Base-by-base conservation (phyloP, 129 eudicot species). In the Erigeron canadensis region DNA sequence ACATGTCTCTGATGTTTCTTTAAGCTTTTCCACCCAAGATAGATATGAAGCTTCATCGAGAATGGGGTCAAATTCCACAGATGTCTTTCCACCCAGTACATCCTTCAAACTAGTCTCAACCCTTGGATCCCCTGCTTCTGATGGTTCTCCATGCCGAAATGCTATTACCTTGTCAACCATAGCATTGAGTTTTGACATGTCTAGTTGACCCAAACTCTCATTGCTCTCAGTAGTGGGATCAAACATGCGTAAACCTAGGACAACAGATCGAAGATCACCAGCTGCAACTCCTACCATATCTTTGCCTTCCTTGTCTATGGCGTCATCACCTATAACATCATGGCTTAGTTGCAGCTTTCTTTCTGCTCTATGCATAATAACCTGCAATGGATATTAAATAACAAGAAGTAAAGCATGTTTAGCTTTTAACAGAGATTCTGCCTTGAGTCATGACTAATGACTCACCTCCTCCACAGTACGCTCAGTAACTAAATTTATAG, bases 301-400 rank as follows among this genome's bases (percentile, higher is more conserved):
- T 70, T 80, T 90, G 70, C 81, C 86, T 67, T 81, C 89, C 8
- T 50, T 77, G 59, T 86, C 88, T 71, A 61, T 51, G 55, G 37
- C 70, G 22, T 81, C 90, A 21, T 90, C 97, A 22, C 90, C 99
- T 17, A 95, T 81, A 55, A 95, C 89, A 63, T 95, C 85, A 57
- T 90, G 85, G 81, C 99, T 90, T 64, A 95, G 89, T 81, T 87
- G 97, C 76, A 95, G 75, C 81, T 95, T 95, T 83, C 88, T 84
- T 63, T 77, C 83, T 77, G 99, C 99, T 81, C 99, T 82, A 57
- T 88, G 88, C 97, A 84, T 87, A 58, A 95, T 88, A 16, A 95
- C 99, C 99, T 94, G 78, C 47, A 50, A 72, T 60, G 19, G 9
- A 54, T 4, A 65, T 28, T 34, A 55, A 65, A 54, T 43, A 72